Evolutionary conservation across 2,329 filamentous ascomycete genomes (phyloP), one percentile per base, ranked within the genome.

Genomic region (Mariannaea elegans): DNA sequence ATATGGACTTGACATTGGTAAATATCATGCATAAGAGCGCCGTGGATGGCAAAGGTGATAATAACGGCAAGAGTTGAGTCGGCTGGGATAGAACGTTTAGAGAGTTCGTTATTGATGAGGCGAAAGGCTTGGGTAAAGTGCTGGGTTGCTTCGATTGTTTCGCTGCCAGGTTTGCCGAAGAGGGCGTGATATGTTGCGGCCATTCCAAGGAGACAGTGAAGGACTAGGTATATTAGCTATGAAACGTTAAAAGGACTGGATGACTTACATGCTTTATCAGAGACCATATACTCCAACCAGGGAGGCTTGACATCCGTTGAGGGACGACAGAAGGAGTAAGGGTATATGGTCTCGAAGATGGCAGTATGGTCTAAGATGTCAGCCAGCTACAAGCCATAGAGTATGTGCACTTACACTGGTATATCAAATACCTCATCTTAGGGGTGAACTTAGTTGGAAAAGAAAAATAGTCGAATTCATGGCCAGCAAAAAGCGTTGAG

Each of bases 201-300:
- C 66, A 68, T 68, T 0, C 62, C 66, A 14, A 68, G 64, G 4
- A 68, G 51, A 32, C 64, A 68, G 38, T 68, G 66, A 9, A 68
- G 39, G 9, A 67, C 65, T 68, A 4, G 21, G 13, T 10, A 18
- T 7, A 31, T 54, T 23, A 31, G 36, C 12, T 27, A 4, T 6
- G 23, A 0, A 3, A 6, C 31, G 2, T 5, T 27, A 12, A 4
- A 1, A 18, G 13, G 27, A 6, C 7, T n/a, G 12, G 14, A 13
- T 7, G 7, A 7, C 12, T 16, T 61, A 66, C 65, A 68, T 4
- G 66, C 65, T 44, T 59, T 55, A 13, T 68, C 64, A 2, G 57
- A 39, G 6, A 66, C 24, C 62, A 68, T 68, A 34, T 57, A 65
- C 4, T 31, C 57, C 24, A 65, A 65, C 62, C 66, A 68, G 8